These are phyloP conservation scores for Pseudoscleropodium purum DNA, from an alignment of 225 moss, liverwort and hornwort species.

Conservation along the genomic window DNA sequence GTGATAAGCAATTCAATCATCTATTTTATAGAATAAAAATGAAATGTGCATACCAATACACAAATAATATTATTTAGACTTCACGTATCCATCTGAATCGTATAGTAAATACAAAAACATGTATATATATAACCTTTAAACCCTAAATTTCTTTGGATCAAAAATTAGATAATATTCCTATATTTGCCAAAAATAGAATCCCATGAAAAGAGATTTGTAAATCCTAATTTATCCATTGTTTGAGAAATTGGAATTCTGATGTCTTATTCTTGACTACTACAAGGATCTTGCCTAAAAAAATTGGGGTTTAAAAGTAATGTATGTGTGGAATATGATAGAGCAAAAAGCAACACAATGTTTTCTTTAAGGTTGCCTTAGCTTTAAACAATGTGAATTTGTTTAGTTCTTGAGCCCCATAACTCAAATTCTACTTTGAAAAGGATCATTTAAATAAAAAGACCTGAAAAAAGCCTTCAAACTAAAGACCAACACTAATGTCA, in stretches of 20 bases:
- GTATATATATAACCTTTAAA: no score
- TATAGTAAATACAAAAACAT: no score
- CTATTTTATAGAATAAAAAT: no score
- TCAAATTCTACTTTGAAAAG: background rate
- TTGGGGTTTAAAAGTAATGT: background rate
- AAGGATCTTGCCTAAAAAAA: background rate
- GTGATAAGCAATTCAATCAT: no score
- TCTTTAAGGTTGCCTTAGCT: rapidly evolving
- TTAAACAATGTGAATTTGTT: background rate
- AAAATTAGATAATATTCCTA: background rate
- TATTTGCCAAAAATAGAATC: background rate
- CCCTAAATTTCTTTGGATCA: rapidly evolving
- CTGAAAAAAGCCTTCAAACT: no score
- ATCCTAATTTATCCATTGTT: background rate
- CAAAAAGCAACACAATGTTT: background rate
- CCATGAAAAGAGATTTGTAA: rapidly evolving
- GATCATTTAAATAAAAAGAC: background rate
- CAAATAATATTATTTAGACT: no score
- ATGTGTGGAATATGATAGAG: background rate
- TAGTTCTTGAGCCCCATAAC: rapidly evolving
- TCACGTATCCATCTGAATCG: no score
- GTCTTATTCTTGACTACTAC: background rate
- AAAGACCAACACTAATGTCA: no score
- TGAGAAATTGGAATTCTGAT: rapidly evolving
- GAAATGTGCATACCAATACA: no score